phyloP scores from a whole-genome alignment of 2,329 filamentous ascomycete genomes.

The Ophiosphaerella narmari region DNA sequence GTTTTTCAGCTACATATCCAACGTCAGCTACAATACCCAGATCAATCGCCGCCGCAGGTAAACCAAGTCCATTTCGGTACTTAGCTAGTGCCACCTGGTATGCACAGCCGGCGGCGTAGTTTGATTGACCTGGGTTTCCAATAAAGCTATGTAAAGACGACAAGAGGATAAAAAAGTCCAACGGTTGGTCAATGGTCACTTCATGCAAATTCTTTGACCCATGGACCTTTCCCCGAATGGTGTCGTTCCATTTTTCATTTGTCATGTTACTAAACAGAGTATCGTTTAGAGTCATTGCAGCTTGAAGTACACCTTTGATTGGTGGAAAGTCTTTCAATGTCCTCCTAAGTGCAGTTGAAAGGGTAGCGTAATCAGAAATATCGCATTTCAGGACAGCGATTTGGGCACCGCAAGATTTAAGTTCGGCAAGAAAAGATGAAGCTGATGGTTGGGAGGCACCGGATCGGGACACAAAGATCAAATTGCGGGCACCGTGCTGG shows the following conservation, averaged over 20 bases:
- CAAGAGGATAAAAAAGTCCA: conserved; percentile 30
- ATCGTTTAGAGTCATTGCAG: conserved; percentile 22
- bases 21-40: conserved; percentile 19
- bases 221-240: conserved; percentile 34
- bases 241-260: conserved; percentile 8
- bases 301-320: conserved; percentile 20
- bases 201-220: conserved; percentile 39
- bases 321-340: conserved; percentile 7
- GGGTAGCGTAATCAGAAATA: conserved; percentile 3
- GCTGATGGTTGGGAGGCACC: conserved; percentile 5
- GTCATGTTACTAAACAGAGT: conserved; percentile 18
- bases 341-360: background rate
- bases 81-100: conserved; percentile 27
- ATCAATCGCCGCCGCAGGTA: conserved; percentile 12
- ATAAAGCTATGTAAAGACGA: conserved; percentile 23
- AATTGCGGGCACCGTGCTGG: conserved; percentile 12
- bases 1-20: conserved; percentile 22
- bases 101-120: conserved; percentile 30
- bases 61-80: conserved; percentile 8
- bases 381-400: conserved; percentile 12
- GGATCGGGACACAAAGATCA: conserved; percentile 22
- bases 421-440: conserved; percentile 2
- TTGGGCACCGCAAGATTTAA: conserved; percentile 1
- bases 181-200: background rate
- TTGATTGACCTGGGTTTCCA: conserved; percentile 26